phyloP scores from a whole-genome alignment of 2,329 filamentous ascomycete genomes.

The Monosporascus sp. region DNA sequence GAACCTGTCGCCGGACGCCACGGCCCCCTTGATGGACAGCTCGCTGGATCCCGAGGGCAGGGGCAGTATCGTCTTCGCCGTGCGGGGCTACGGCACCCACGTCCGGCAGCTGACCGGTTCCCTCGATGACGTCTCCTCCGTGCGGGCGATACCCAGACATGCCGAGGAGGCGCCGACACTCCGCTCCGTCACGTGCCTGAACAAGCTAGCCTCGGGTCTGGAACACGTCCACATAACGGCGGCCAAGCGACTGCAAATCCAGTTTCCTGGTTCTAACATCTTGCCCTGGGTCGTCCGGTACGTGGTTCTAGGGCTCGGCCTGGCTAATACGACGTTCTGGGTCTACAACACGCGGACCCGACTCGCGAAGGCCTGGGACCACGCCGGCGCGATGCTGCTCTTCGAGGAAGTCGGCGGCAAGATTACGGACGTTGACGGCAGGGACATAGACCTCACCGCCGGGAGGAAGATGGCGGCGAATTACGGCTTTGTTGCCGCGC shows the following conservation, averaged over 20 bases:
- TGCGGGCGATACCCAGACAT: slow-evolving; percentile 29
- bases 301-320: slow-evolving; percentile 45
- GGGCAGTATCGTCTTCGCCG: slow-evolving; percentile 48
- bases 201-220: slow-evolving; percentile 42
- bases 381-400: slow-evolving; percentile 54
- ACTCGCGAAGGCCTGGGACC: slow-evolving; percentile 54
- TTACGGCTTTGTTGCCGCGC: slow-evolving; percentile 52
- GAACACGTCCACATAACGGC: slow-evolving; percentile 41
- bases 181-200: slow-evolving; percentile 43
- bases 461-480: slow-evolving; percentile 46
- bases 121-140: slow-evolving; percentile 11
- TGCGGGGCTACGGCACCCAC: slow-evolving; percentile 42
- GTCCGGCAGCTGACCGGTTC: slow-evolving; percentile 34
- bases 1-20: slow-evolving; percentile 36
- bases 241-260: slow-evolving; percentile 35
- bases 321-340: slow-evolving; percentile 52
- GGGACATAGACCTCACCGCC: slow-evolving; percentile 41
- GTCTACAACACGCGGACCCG: slow-evolving; percentile 45
- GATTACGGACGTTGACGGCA: slow-evolving; percentile 50
- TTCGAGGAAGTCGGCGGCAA: slow-evolving; percentile 52
- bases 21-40: slow-evolving; percentile 36
- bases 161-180: slow-evolving; percentile 23
- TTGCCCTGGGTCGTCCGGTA: slow-evolving; percentile 55
- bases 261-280: slow-evolving; percentile 45
- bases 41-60: slow-evolving; percentile 36